phyloP scores from a whole-genome alignment of 1,284 basidiomycete genomes.

The Moesziomyces antarcticus region DNA sequence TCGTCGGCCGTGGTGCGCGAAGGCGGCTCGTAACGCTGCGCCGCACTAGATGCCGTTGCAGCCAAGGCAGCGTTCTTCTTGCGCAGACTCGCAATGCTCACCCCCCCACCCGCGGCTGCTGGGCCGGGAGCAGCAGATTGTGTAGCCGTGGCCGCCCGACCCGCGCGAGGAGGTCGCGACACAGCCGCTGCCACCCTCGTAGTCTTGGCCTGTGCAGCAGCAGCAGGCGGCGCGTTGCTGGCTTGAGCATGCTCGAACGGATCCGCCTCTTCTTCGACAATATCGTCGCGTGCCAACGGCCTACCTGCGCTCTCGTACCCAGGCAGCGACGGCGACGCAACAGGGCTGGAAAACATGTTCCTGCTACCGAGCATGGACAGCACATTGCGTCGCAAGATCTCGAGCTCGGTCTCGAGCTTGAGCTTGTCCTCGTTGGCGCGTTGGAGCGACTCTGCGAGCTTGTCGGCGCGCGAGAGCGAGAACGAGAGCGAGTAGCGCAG shows the following conservation, averaged over 20 bases:
- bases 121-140: background rate
- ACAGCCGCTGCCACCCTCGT: background rate
- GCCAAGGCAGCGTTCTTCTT: slow-evolving; percentile 11
- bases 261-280: background rate
- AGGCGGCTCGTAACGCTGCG: slow-evolving; percentile 20
- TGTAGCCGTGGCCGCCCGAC: background rate
- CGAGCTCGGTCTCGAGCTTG: slow-evolving; percentile 27
- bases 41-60: background rate
- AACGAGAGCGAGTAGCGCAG: slow-evolving; percentile 33
- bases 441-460: slow-evolving; percentile 20
- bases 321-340: background rate
- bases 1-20: slow-evolving; percentile 1
- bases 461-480: slow-evolving; percentile 20
- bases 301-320: background rate
- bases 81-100: slow-evolving; percentile 44
- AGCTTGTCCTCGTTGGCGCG: slow-evolving; percentile 19
- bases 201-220: background rate
- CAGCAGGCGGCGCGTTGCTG: background rate
- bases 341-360: slow-evolving; percentile 8
- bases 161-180: slow-evolving; percentile 10
- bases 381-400: slow-evolving; percentile 27
- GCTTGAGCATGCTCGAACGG: background rate
- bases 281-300: background rate
- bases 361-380: slow-evolving; percentile 28
- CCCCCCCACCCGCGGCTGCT: slow-evolving; percentile 6